Evolutionary conservation across 345 rosid species (phyloP).

Genomic region (Moricandia moricandioides): DNA sequence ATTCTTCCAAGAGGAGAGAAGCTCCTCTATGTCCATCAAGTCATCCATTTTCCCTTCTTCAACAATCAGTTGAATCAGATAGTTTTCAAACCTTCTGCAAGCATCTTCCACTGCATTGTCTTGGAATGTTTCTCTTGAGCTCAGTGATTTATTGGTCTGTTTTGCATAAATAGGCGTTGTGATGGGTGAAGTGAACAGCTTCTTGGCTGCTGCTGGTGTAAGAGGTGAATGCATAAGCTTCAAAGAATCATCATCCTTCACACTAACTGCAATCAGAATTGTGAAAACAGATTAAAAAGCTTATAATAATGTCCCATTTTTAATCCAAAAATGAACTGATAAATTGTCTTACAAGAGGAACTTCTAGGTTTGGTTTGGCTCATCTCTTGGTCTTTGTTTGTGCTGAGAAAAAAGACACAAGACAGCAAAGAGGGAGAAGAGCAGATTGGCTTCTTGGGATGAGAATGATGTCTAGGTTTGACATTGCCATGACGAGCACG

Average conservation of each 20-base stretch:
- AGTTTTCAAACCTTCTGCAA: constrained; percentile 81
- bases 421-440: constrained; percentile 21
- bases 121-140: constrained; percentile 25
- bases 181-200: constrained; percentile 47
- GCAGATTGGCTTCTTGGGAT: constrained; percentile 25
- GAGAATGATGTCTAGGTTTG: constrained; percentile 30
- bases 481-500: constrained; percentile 17
- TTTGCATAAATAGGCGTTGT: constrained; percentile 48
- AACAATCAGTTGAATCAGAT: constrained; percentile 73
- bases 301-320: not conserved
- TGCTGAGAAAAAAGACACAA: constrained; percentile 29
- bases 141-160: constrained; percentile 21
- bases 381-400: constrained; percentile 36
- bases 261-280: constrained; percentile 23
- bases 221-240: constrained; percentile 47
- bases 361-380: constrained; percentile 36
- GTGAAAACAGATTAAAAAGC: not conserved
- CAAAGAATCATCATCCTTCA: constrained; percentile 22
- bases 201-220: constrained; percentile 55
- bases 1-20: constrained; percentile 77
- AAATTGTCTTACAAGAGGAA: constrained; percentile 32
- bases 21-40: constrained; percentile 80
- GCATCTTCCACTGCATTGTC: constrained; percentile 60
- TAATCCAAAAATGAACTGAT: not conserved
- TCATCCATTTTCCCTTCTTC: constrained; percentile 79